A percentile compares a stretch with the other conserved stretches of the same genome.
Evolutionary conservation across 495 filamentous ascomycete genomes (phyloP).

Genomic region (Cercophora sp.): DNA sequence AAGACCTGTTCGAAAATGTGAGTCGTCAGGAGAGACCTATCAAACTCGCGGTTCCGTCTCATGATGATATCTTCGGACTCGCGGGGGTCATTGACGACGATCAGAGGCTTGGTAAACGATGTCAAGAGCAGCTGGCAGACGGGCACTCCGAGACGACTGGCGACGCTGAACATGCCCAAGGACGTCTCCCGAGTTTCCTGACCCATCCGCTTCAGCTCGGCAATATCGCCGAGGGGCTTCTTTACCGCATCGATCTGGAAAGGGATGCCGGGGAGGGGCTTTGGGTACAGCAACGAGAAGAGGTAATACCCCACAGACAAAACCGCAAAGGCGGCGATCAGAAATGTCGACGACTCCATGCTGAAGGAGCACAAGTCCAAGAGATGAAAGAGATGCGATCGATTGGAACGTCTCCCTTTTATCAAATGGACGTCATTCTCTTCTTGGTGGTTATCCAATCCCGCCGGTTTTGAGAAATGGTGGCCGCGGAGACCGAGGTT

Average conservation of each 20-base stretch:
- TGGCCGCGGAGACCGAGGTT: too few relatives aligned
- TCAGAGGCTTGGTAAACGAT: constrained; percentile 12
- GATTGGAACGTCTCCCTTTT: too few relatives aligned
- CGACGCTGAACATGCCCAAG: constrained; percentile 7
- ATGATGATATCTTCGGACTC: constrained; percentile 27
- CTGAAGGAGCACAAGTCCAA: not conserved
- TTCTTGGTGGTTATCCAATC: not conserved
- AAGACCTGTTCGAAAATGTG: constrained; percentile 21
- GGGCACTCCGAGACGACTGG: constrained; percentile 17
- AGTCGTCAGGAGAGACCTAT: constrained; percentile 17
- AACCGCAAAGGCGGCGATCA: not conserved
- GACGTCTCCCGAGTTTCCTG: constrained; percentile 11
- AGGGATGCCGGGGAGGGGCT: constrained; percentile 33
- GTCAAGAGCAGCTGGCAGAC: constrained; percentile 27
- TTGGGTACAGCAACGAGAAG: constrained; percentile 1
- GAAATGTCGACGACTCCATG: not conserved
- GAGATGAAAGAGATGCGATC: too few relatives aligned
- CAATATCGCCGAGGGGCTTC: constrained; percentile 30
- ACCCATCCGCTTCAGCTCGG: constrained; percentile 14
- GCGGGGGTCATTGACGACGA: constrained; percentile 27
- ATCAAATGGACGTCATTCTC: too few relatives aligned
- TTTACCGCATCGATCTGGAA: constrained; percentile 24
- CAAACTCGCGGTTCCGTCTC: constrained; percentile 29
- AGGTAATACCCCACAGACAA: not conserved
- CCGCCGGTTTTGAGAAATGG: not conserved